Percentiles rank a stretch among this genome's conserved stretches.
phyloP scores from a whole-genome alignment of 495 filamentous ascomycete genomes.

The Ramalina peruviana region DNA sequence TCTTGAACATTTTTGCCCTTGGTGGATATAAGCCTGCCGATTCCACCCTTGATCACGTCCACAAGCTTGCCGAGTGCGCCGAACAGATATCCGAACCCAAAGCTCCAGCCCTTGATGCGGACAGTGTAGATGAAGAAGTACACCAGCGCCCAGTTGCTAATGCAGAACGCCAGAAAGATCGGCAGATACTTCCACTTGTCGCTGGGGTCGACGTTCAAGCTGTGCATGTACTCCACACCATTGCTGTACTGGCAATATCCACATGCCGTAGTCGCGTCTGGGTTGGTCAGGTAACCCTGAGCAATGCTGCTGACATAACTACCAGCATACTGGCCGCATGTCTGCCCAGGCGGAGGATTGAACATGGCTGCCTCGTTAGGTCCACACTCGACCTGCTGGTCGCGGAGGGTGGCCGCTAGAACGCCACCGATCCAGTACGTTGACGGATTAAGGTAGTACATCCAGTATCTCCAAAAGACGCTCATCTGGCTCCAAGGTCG shows the following conservation, averaged over 20 bases:
- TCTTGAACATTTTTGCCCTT: no score
- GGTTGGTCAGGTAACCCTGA: slow-evolving; percentile 47
- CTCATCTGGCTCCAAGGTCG: slow-evolving; percentile 43
- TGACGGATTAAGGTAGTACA: slow-evolving; percentile 58
- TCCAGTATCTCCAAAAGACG: slow-evolving; percentile 70
- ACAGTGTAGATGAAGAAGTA: slow-evolving; percentile 81
- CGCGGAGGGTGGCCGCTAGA: slow-evolving; percentile 44
- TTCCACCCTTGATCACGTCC: slow-evolving; percentile 17
- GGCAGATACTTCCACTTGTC: slow-evolving; percentile 68
- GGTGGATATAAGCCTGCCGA: no score
- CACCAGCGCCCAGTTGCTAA: slow-evolving; percentile 64
- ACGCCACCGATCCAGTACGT: slow-evolving; percentile 66
- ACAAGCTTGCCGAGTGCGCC: slow-evolving; percentile 33
- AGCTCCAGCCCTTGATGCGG: slow-evolving; percentile 56
- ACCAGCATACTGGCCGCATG: slow-evolving; percentile 47
- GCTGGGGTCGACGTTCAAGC: slow-evolving; percentile 47
- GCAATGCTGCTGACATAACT: slow-evolving; percentile 34
- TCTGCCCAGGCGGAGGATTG: slow-evolving; percentile 45
- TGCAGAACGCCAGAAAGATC: slow-evolving; percentile 62
- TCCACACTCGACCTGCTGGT: slow-evolving; percentile 42
- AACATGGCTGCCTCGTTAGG: slow-evolving; percentile 50
- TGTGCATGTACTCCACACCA: slow-evolving; percentile 53
- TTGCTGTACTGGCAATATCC: slow-evolving; percentile 58
- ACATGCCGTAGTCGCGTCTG: slow-evolving; percentile 42
- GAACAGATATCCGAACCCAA: slow-evolving; percentile 51